Base-by-base conservation (phyloP, 2,329 filamentous ascomycete genomes). In the Cladobotryum mycophilum region DNA sequence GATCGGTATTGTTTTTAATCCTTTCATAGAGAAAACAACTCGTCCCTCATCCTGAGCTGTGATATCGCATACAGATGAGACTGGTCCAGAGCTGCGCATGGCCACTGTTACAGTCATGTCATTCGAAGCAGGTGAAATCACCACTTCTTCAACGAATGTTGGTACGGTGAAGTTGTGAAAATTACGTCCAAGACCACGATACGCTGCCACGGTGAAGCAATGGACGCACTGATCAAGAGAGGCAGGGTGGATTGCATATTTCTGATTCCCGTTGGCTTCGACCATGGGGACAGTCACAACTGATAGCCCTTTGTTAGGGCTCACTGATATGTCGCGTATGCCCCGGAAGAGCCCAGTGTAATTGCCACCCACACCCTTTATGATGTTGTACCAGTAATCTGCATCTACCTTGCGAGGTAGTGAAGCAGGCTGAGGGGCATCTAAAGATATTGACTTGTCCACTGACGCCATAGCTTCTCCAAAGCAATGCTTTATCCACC, bases 221-320 rank as follows among this genome's bases (percentile, higher is more conserved):
- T 68, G 67, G 30, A 69, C 50, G 42, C 63, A 61, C 13, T 58
- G 55, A 48, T 73, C 70, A 17, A 73, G 61, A 43, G 62, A 62
- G 4, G 61, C 60, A 0, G 70, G 70, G 40, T 73, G 70, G 15
- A 72, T 56, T 8, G 63, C 55, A 35, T 70, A 63, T n/a, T 43
- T 48, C 1, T 17, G 17, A 3, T 11, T 7, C 13, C 52, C 47
- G 11, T 45, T 37, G 9, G 45, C 52, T 4, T 25, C 41, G 2
- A 49, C 18, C 3, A 18, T 8, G 14, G 20, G 34, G 6, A 18
- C 20, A 5, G 6, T 30, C 9, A 11, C 25, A 30, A 30, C 25
- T 8, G 25, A 30, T 8, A 30, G 6, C 25, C 25, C 25, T 11
- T 30, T 35, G 2, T 36, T 38, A 1, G 48, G n/a, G 2, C 15